A percentile compares a stretch with the other conserved stretches of the same genome.
Conservation (phyloP, 352 stramenopile species). For the Globisporangium uncinulatum region DNA sequence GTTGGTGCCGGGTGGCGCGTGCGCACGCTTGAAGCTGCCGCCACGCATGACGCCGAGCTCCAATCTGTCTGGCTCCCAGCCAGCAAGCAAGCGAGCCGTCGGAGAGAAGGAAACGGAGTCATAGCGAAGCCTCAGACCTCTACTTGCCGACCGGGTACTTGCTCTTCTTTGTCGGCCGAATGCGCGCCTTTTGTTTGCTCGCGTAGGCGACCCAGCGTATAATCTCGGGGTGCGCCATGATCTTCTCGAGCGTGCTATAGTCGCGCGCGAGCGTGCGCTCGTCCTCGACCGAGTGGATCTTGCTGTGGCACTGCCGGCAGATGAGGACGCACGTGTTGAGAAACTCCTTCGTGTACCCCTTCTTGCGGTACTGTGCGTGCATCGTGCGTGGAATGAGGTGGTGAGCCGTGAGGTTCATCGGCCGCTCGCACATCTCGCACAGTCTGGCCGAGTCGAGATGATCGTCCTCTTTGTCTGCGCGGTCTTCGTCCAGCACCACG, state of each 20-base stretch:
- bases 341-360: constrained; percentile 69
- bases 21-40: no score
- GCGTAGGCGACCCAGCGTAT: constrained; percentile 88
- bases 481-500: constrained; percentile 67
- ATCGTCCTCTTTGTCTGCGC: constrained; percentile 55
- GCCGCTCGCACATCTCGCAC: constrained; percentile 90
- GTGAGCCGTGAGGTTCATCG: constrained; percentile 89
- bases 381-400: constrained; percentile 90
- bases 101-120: neutral
- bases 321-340: constrained; percentile 87
- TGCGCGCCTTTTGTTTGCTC: constrained; percentile 80
- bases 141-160: constrained; percentile 49
- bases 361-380: constrained; percentile 74
- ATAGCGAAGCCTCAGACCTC: neutral
- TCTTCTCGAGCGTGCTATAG: constrained; percentile 91
- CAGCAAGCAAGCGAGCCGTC: no score
- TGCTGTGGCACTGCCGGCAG: constrained; percentile 90
- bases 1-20: no score
- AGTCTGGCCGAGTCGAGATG: constrained; percentile 17
- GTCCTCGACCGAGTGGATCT: constrained; percentile 87
- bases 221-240: constrained; percentile 86
- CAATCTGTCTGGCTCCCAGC: no score
- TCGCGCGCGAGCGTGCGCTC: constrained; percentile 87
- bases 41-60: no score
- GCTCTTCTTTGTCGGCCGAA: constrained; percentile 50